Base-by-base conservation (phyloP, 108 stramenopile species). In the Halocafeteria seosinensis region DNA sequence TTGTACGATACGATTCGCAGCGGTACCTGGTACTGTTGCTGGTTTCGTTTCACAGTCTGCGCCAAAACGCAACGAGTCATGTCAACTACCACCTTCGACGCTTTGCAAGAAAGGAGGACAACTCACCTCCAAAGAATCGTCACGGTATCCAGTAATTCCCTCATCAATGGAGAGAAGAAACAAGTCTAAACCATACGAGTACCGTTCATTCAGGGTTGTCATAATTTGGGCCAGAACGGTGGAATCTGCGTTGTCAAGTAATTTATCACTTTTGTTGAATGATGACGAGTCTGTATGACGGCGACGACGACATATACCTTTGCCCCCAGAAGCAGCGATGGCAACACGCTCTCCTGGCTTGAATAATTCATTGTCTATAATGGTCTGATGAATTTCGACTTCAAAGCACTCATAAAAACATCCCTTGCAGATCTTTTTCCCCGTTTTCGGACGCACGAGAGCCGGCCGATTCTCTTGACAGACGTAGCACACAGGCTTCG, bases 161-260 rank as follows among this genome's bases (percentile, higher is more conserved):
- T 59, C 57, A n/a, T 59, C 57, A 17, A 59, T n/a, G 13, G 57
- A 59, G 13, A 59, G 57, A 33, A 59, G 57, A 21, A 59, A 26
- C 17, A 59, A 35, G 57, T 59, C 25, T 21, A 59, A 35, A 17
- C 57, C 57, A n/a, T 59, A 59, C 5, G 17, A 33, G 57, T 59
- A 25, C 2, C n/a, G 17, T n/a, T 17, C 6, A n/a, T 59, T 59
- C n/a, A 59, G 57, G 34, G 21, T 59, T 11, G 57, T 59, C 57
- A 59, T 26, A 12, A 59, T 35, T n/a, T 59, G 57, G 2, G 25
- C 25, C 57, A 59, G 57, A 21, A 59, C 57, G 36, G 57, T 59
- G 21, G 57, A 59, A 35, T 59, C 57, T 53, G 52, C 52, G 52
- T 53, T 3, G 8, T 30, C 6, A 27, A 6, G 52, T 3, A 27